Evolutionary conservation across 768 basidiomycete species (phyloP).

Genomic region (Solioccasus polychromus): DNA sequence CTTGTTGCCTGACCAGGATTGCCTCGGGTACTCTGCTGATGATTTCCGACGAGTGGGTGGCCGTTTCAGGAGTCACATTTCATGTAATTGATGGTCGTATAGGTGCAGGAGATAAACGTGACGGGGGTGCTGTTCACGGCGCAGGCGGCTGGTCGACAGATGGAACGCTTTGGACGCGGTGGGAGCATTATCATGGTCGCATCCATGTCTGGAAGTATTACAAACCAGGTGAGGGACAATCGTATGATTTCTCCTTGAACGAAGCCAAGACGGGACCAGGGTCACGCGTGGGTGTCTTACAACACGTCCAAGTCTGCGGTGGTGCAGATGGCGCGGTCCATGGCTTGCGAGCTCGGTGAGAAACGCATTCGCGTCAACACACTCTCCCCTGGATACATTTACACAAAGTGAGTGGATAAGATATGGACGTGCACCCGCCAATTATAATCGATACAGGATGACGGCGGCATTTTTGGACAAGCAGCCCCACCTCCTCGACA

Average conservation of each 20-base stretch:
- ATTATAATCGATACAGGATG: conserved; percentile 48
- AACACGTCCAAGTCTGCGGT: conserved; percentile 78
- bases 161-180: conserved; percentile 43
- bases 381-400: conserved; percentile 75
- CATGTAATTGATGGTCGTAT: conserved; percentile 1
- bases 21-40: conserved; percentile 61
- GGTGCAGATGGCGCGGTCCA: conserved; percentile 75
- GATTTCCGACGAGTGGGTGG: conserved; percentile 58
- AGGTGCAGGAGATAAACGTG: conserved; percentile 67
- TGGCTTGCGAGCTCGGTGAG: conserved; percentile 75
- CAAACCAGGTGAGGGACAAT: conserved; percentile 68
- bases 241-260: too few relatives aligned
- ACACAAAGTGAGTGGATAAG: conserved; percentile 52
- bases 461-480: conserved; percentile 68
- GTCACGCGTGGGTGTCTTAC: conserved; percentile 73
- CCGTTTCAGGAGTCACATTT: too few relatives aligned
- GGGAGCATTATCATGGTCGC: conserved; percentile 63
- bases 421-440: conserved; percentile 5
- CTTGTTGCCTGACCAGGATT: conserved; percentile 54
- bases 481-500: conserved; percentile 58
- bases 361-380: conserved; percentile 70
- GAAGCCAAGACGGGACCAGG: conserved; percentile 36
- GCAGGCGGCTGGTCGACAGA: conserved; percentile 58
- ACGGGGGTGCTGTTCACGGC: conserved; percentile 61
- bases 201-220: conserved; percentile 62